A percentile compares a stretch with the other conserved stretches of the same genome.
Evolutionary conservation across 768 basidiomycete genomes (phyloP).

Genomic region (Suillus luteus): DNA sequence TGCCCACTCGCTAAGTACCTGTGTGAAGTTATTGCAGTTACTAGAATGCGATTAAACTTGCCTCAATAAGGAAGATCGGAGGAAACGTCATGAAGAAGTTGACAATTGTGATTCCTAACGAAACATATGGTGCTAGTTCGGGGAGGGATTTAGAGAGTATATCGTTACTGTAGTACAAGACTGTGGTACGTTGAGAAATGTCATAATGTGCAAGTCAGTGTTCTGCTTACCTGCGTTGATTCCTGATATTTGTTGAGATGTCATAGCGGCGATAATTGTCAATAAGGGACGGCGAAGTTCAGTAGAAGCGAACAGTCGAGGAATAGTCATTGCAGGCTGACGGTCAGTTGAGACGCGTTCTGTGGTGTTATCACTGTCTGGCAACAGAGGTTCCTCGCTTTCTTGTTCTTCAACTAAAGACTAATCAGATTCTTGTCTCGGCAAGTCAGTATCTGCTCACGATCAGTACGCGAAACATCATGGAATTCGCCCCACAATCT

Average conservation of each 20-base stretch:
- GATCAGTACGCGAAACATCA: slow-evolving; percentile 29
- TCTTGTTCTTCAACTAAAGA: slow-evolving; percentile 27
- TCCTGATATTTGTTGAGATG: slow-evolving; percentile 79
- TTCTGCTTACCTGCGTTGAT: slow-evolving; percentile 67
- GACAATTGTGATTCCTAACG: slow-evolving; percentile 80
- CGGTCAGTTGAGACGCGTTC: slow-evolving; percentile 25
- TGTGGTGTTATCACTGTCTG: slow-evolving; percentile 20
- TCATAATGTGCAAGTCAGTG: neutral
- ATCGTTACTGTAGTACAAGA: slow-evolving; percentile 89
- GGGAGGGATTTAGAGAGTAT: slow-evolving; percentile 84
- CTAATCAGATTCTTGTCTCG: neutral
- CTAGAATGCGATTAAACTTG: slow-evolving; percentile 28
- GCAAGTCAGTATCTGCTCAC: slow-evolving; percentile 18
- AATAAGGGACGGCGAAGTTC: slow-evolving; percentile 65
- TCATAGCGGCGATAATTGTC: slow-evolving; percentile 71
- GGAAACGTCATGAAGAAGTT: slow-evolving; percentile 79
- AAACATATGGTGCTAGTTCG: slow-evolving; percentile 76
- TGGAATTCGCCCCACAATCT: slow-evolving; percentile 55
- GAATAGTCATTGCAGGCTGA: slow-evolving; percentile 47
- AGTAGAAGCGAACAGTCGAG: slow-evolving; percentile 49
- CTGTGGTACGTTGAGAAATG: slow-evolving; percentile 36
- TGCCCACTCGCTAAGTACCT: slow-evolving; percentile 62
- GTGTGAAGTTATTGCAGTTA: slow-evolving; percentile 10
- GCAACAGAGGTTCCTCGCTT: slow-evolving; percentile 31
- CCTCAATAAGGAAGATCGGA: slow-evolving; percentile 86